phyloP scores from a whole-genome alignment of 1,284 basidiomycete species.

The Marasmius tenuissimus region DNA sequence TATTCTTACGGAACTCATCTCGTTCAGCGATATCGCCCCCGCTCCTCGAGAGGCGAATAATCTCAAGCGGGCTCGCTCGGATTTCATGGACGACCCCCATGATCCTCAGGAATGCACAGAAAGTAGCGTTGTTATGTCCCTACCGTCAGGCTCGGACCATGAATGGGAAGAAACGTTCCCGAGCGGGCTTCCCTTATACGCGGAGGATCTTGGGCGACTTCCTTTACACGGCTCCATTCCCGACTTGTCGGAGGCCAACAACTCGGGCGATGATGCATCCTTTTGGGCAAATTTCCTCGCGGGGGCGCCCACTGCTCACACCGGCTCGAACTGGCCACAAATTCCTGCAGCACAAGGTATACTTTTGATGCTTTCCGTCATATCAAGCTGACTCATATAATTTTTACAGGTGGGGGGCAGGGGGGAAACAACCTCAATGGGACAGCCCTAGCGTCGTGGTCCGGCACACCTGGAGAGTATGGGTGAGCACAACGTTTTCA shows the following conservation, averaged over 20 bases:
- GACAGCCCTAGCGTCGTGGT: too few species aligned
- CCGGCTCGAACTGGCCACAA: too few species aligned
- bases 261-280: neutral
- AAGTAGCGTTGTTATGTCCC: too few species aligned
- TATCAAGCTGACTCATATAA: too few species aligned
- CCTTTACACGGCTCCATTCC: neutral
- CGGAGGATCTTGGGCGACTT: neutral
- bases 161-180: neutral
- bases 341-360: too few species aligned
- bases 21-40: neutral
- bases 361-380: too few species aligned
- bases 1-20: constrained; percentile 1
- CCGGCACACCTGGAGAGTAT: neutral
- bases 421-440: too few species aligned
- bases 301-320: too few species aligned
- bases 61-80: neutral
- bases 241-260: neutral
- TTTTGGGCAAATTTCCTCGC: neutral
- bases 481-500: neutral
- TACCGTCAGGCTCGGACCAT: neutral
- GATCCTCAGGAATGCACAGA: too few species aligned
- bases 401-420: too few species aligned
- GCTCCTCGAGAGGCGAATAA: neutral
- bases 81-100: too few species aligned
- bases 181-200: neutral